Conservation (phyloP, 2,329 filamentous ascomycete species). For the Biscogniauxia sp. region DNA sequence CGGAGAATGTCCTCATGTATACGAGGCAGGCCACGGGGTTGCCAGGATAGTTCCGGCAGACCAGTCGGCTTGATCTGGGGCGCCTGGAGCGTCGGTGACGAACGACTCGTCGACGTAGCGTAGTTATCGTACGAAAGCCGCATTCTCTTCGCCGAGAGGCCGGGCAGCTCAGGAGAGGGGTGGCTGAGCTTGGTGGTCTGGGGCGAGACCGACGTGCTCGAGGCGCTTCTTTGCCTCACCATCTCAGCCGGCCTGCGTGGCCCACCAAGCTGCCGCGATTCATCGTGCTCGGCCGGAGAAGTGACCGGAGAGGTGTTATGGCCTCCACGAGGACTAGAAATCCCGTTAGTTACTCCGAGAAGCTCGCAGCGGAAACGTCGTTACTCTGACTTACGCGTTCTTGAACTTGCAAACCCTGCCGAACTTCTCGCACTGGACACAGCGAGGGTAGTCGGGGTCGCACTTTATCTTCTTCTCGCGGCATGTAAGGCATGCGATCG, state of each 20-base stretch:
- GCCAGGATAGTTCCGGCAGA: conserved; percentile 32
- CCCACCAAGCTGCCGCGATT: conserved; percentile 36
- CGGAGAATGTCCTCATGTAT: conserved; percentile 49
- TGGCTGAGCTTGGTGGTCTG: conserved; percentile 34
- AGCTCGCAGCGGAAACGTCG: neutral
- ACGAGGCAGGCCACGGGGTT: conserved; percentile 43
- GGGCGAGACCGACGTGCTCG: conserved; percentile 49
- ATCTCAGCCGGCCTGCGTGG: conserved; percentile 36
- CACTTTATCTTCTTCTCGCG: conserved; percentile 98
- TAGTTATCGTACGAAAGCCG: conserved; percentile 48
- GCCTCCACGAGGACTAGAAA: conserved; percentile 52
- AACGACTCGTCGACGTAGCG: conserved; percentile 31
- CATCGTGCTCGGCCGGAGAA: conserved; percentile 50
- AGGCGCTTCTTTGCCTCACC: conserved; percentile 41
- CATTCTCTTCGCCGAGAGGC: conserved; percentile 46
- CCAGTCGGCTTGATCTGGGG: conserved; percentile 37
- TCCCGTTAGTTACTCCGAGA: conserved; percentile 17
- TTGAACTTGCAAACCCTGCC: conserved; percentile 81
- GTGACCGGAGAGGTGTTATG: conserved; percentile 56
- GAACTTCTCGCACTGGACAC: conserved; percentile 89
- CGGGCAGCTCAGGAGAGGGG: conserved; percentile 30
- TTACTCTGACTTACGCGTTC: conserved; percentile 65
- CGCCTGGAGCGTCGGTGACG: conserved; percentile 26
- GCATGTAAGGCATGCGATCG: conserved; percentile 81
- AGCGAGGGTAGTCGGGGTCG: conserved; percentile 82